Conservation (phyloP, 768 basidiomycete species). For the Dentipellis sp. region DNA sequence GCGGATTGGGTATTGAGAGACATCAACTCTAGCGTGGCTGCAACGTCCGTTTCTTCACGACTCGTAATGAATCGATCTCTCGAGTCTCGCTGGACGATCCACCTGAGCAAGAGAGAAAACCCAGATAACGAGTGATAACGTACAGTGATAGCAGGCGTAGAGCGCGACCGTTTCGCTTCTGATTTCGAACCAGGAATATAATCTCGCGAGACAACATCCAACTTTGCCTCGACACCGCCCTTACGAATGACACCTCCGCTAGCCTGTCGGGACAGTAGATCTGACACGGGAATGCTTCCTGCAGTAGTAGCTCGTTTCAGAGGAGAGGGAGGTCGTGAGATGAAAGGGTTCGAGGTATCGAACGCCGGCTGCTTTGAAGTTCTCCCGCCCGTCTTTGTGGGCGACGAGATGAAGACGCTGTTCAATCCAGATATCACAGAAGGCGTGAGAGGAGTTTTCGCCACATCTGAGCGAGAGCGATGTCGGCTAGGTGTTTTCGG, state of each 20-base stretch:
- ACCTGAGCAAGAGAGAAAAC: neutral
- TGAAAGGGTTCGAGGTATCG: slow-evolving; percentile 57
- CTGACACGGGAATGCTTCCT: slow-evolving; percentile 38
- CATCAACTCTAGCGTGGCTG: slow-evolving; percentile 58
- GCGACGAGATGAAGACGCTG: slow-evolving; percentile 23
- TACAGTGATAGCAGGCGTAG: slow-evolving; percentile 45
- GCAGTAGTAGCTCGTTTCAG: slow-evolving; percentile 47
- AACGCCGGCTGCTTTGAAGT: slow-evolving; percentile 22
- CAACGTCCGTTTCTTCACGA: slow-evolving; percentile 42
- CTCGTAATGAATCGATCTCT: slow-evolving; percentile 70
- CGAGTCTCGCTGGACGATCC: slow-evolving; percentile 33
- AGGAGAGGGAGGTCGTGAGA: slow-evolving; percentile 53
- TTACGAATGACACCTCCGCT: slow-evolving; percentile 61
- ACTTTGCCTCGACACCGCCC: slow-evolving; percentile 67
- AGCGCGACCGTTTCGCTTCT: slow-evolving; percentile 64
- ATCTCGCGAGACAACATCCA: slow-evolving; percentile 71
- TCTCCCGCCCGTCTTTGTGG: slow-evolving; percentile 22
- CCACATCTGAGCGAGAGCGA: slow-evolving; percentile 36
- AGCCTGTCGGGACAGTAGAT: slow-evolving; percentile 52
- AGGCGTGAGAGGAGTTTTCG: slow-evolving; percentile 40
- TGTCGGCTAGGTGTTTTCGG: slow-evolving; percentile 40
- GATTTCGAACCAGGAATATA: slow-evolving; percentile 57
- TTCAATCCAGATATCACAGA: slow-evolving; percentile 32
- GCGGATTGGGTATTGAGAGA: slow-evolving; percentile 45
- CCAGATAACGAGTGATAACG: neutral